Evolutionary conservation across 2,329 filamentous ascomycete species (phyloP).

Genomic region (Fusarium burgessii): DNA sequence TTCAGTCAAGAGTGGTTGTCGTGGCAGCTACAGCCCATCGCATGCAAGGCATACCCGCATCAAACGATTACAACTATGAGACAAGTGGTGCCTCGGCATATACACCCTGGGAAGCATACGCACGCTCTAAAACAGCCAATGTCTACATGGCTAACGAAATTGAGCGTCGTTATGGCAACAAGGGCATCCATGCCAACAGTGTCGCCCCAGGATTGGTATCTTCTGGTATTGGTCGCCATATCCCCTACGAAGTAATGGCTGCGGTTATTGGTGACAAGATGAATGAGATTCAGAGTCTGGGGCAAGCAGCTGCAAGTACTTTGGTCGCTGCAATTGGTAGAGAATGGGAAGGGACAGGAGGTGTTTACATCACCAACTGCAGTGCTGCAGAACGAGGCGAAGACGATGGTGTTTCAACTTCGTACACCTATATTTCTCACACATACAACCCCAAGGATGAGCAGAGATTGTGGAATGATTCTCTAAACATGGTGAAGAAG

Average conservation of each 20-base stretch:
- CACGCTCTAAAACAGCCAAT: constrained; percentile 12
- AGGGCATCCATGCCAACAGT: constrained; percentile 11
- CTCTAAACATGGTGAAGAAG: not conserved
- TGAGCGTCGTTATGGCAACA: constrained; percentile 1
- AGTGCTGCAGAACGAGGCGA: not conserved
- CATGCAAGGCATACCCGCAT: constrained; percentile 2
- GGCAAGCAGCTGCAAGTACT: constrained; percentile 8
- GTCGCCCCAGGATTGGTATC: constrained; percentile 8
- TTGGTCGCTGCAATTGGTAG: not conserved
- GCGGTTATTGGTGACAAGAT: not conserved
- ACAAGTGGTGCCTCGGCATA: not conserved
- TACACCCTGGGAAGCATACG: constrained; percentile 5
- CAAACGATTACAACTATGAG: constrained; percentile 10
- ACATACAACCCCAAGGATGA: constrained; percentile 10
- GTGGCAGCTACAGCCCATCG: constrained; percentile 13
- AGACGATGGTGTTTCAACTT: not conserved
- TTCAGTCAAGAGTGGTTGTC: constrained; percentile 6
- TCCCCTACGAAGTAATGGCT: constrained; percentile 11
- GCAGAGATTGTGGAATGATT: constrained; percentile 7
- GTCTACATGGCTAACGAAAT: constrained; percentile 16
- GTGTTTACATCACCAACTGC: constrained; percentile 5
- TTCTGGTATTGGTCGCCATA: constrained; percentile 5
- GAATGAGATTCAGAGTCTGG: not conserved
- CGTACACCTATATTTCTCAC: constrained; percentile 4
- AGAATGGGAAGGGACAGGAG: constrained; percentile 6